Evolutionary conservation across 2,329 filamentous ascomycete species (phyloP), one percentile per base, ranked within the genome.

Genomic region (Thielaviopsis punctulata): DNA sequence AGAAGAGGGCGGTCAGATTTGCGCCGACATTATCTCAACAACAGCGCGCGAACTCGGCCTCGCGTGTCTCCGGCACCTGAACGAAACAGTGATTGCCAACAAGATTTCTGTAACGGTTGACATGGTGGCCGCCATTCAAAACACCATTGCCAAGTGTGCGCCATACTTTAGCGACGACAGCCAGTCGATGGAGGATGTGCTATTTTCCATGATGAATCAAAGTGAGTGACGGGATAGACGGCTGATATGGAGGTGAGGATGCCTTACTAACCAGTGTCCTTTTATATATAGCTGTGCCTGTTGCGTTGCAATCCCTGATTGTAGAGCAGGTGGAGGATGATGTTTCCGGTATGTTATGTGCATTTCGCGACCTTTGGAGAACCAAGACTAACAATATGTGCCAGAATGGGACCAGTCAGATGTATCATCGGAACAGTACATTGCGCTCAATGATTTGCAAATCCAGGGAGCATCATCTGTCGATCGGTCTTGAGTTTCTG

Each of bases 321-420:
- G 69, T 77, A 15, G 75, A 79, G 48, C 73, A 77, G 55, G 60
- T 75, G 52, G 76, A 79, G 56, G 75, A 79, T 50, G 76, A 79
- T 51, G 74, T 66, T 58, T 77, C 75, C 58, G 75, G 76, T 77
- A 74, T 66, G 74, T 72, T 22, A 9, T 51, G 27, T 25, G n/a
- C 10, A 15, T 24, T 49, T 27, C 30, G 25, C 33, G 13, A 9
- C 19, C 9, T 4, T 18, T n/a, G 27, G 49, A 41, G 48, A 43
- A 55, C 48, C 45, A 46, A 39, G 53, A 18, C 49, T 50, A 50
- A 36, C 55, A 33, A 21, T 22, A 18, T 5, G 15, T 22, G 45
- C n/a, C 25, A 51, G 49, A 51, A 19, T 51, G 43, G 43, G 49
- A 51, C 22, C 45, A 51, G 27, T 51, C 49, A 4, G 49, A 51